These are phyloP conservation scores for Magnolia changhungtana DNA, from an alignment of 164 flowering plant species.

Conservation along the genomic window DNA sequence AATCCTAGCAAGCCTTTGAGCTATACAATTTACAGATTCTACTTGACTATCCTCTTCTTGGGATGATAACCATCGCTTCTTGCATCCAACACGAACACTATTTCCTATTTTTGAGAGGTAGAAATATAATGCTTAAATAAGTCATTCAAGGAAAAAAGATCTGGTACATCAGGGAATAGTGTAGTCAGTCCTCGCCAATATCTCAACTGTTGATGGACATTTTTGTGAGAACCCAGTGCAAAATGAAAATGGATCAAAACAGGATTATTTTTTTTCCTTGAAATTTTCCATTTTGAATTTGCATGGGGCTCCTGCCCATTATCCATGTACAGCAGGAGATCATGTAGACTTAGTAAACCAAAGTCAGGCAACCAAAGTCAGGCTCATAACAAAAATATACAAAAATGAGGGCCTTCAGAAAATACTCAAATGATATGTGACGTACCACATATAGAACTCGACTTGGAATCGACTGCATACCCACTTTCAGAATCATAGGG, in stretches of 20 bases:
- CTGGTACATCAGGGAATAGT: not conserved
- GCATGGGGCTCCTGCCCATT: too few relatives aligned
- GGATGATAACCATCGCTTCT: not conserved
- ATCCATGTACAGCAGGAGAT: too few relatives aligned
- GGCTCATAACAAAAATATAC: not conserved
- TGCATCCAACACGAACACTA: not conserved
- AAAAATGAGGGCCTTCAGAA: not conserved
- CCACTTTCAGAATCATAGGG: not conserved
- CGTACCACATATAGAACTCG: not conserved
- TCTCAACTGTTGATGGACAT: too few relatives aligned
- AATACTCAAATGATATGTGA: not conserved
- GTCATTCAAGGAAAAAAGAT: not conserved
- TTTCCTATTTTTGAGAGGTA: not conserved
- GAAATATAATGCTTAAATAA: not conserved
- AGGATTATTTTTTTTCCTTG: not conserved
- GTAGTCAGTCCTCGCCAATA: not conserved
- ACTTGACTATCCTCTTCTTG: slow-evolving; percentile 2
- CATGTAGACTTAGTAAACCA: too few relatives aligned
- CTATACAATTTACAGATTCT: slow-evolving; percentile 5
- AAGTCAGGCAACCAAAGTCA: not conserved
- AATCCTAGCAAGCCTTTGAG: slow-evolving; percentile 2
- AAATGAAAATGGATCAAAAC: not conserved
- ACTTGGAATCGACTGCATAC: not conserved
- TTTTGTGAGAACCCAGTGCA: not conserved
- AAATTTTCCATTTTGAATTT: not conserved